Evolutionary conservation across 2,329 filamentous ascomycete genomes (phyloP), one percentile per base, ranked within the genome.

Genomic region (Xylaria sp.): DNA sequence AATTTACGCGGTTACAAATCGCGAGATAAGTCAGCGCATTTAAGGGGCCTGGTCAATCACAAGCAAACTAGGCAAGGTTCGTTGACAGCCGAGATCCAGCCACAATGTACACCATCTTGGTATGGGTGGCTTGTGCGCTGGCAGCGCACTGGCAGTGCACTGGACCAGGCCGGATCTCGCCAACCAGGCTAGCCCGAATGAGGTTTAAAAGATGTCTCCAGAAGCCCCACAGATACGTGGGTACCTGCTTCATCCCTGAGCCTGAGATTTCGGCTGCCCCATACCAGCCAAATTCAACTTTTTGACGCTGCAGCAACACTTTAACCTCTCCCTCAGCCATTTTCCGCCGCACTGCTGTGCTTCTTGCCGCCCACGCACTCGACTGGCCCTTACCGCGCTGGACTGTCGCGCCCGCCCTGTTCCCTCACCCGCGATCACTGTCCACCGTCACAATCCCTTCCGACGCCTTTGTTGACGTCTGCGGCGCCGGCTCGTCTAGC

Each of bases 271-370:
- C 62, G 65, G 67, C 65, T 66, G 64, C 63, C 60, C 52, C 64
- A 67, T 68, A 56, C 68, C 67, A 70, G 68, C 66, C 67, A 69
- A 71, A 68, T 68, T 68, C 65, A 68, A 68, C 68, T 71, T 72
- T 72, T 71, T 64, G 69, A 68, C 67, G 58, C 37, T 54, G 48
- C 63, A 38, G 60, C 55, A 52, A 63, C 60, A 63, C 58, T 61
- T 71, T 69, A 67, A 69, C 70, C 67, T 72, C 64, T 71, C 59
- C 61, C 63, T 71, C 54, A 56, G 54, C 58, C 38, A 57, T 70
- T 60, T 64, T 67, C 65, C 54, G 37, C n/a, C n/a, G 38, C 54
- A 21, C 23, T 23, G 27, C 23, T 66, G 62, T 63, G 33, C 61
- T 49, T 44, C 51, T 61, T n/a, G 35, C 51, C 46, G 48, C 57